Percentiles rank a stretch among this genome's conserved stretches.
These are phyloP conservation scores for Bromus sterilis DNA, from an alignment of 176 grass and related monocot species.

Conservation along the genomic window DNA sequence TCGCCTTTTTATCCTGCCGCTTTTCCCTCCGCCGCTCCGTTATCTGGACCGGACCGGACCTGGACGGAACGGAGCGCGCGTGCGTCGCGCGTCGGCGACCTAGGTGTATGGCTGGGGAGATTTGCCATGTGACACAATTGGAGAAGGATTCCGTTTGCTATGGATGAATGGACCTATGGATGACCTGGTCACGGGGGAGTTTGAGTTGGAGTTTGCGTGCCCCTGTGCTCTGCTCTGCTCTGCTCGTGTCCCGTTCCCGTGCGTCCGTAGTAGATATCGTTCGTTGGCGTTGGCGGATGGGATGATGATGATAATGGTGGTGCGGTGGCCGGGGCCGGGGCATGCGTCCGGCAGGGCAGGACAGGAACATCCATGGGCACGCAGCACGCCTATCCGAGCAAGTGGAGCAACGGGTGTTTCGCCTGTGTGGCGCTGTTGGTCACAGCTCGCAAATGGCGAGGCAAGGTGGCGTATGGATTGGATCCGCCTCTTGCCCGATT, in stretches of 20 bases:
- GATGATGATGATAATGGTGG: neutral
- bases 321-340: neutral
- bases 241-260: too few species aligned
- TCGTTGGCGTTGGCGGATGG: neutral
- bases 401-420: slow-evolving; percentile 15
- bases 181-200: slow-evolving; percentile 12
- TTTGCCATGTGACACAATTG: neutral
- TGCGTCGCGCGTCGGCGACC: neutral
- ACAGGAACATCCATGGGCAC: neutral
- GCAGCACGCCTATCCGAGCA: slow-evolving; percentile 27
- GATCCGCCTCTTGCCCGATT: neutral
- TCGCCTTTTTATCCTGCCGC: slow-evolving; percentile 36
- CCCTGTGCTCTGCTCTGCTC: too few species aligned
- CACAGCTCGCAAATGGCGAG: neutral
- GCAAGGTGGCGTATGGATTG: slow-evolving; percentile 22
- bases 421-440: neutral
- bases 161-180: neutral
- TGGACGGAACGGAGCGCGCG: neutral
- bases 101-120: slow-evolving; percentile 10
- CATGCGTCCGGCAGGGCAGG: slow-evolving; percentile 11
- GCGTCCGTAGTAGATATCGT: neutral
- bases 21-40: neutral
- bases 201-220: neutral
- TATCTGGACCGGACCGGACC: neutral
- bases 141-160: neutral